A percentile compares a stretch with the other conserved stretches of the same genome.
Evolutionary conservation across 805 yeast genomes (phyloP).

Genomic region (Kurtzmaniella fragi): DNA sequence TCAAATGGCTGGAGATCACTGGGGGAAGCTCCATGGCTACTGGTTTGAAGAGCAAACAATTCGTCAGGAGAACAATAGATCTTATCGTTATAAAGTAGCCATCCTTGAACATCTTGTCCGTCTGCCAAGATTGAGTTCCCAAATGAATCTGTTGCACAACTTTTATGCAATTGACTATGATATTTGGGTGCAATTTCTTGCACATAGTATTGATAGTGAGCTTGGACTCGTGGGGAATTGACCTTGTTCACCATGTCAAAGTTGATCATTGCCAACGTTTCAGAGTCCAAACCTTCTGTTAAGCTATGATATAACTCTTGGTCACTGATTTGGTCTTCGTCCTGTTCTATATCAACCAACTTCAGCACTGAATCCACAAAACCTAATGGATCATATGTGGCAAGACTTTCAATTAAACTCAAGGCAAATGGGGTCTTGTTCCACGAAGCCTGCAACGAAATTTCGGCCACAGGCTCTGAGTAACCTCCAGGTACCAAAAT

Average conservation of each 20-base stretch:
- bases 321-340: constrained; percentile 5
- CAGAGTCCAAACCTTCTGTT: constrained; percentile 5
- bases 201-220: constrained; percentile 55
- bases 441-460: constrained; percentile 37
- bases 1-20: constrained; percentile 45
- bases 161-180: constrained; percentile 12
- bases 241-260: constrained; percentile 44
- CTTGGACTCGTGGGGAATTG: constrained; percentile 56
- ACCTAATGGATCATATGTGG: constrained; percentile 33
- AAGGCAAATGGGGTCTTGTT: constrained; percentile 34
- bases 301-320: constrained; percentile 2
- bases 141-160: constrained; percentile 27
- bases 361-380: constrained; percentile 2
- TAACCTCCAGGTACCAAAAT: constrained; percentile 4
- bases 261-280: constrained; percentile 25
- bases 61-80: constrained; percentile 65
- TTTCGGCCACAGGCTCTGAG: constrained; percentile 13
- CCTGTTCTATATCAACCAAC: constrained; percentile 14
- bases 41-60: constrained; percentile 71
- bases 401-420: constrained; percentile 38
- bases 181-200: constrained; percentile 23
- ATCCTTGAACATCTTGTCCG: constrained; percentile 26
- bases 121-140: constrained; percentile 21
- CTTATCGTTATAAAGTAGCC: constrained; percentile 49
- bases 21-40: constrained; percentile 14